phyloP scores from a whole-genome alignment of 306 rosid genomes.

The Macrotyloma uniflorum region DNA sequence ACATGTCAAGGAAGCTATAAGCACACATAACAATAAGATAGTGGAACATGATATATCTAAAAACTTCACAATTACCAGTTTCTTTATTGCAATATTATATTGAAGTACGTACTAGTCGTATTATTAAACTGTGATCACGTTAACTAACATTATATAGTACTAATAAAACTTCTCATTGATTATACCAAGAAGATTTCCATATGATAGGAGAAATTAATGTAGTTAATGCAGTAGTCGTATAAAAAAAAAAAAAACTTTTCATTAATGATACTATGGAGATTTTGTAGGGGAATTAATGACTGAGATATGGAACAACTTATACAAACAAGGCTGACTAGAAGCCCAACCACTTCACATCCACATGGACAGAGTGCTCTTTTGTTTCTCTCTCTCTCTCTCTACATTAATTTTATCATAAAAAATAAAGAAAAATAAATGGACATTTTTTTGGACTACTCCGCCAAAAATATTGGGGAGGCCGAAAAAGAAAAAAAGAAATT shows the following conservation, averaged over 20 bases:
- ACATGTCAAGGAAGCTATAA: not conserved
- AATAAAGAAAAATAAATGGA: not conserved
- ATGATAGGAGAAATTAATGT: not conserved
- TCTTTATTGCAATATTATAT: not conserved
- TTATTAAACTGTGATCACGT: not conserved
- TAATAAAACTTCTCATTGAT: constrained; percentile 24
- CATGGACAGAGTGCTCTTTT: constrained; percentile 65
- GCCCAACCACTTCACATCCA: constrained; percentile 60
- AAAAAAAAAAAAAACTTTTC: constrained; percentile 5
- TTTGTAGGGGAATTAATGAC: not conserved
- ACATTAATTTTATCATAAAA: constrained; percentile 33
- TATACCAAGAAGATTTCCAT: constrained; percentile 20
- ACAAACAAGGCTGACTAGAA: constrained; percentile 43
- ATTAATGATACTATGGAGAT: constrained; percentile 25
- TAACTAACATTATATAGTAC: not conserved
- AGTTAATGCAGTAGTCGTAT: not conserved
- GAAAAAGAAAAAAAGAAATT: not conserved
- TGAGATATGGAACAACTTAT: constrained; percentile 28
- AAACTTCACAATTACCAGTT: not conserved
- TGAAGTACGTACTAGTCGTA: too few species aligned
- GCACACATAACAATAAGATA: not conserved
- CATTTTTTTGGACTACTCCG: constrained; percentile 46
- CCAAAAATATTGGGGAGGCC: constrained; percentile 38
- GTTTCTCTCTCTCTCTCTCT: constrained; percentile 36
- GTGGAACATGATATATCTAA: not conserved